These are phyloP conservation scores for Blastocystis sp. DNA, from an alignment of 352 stramenopile genomes.

Conservation along the genomic window DNA sequence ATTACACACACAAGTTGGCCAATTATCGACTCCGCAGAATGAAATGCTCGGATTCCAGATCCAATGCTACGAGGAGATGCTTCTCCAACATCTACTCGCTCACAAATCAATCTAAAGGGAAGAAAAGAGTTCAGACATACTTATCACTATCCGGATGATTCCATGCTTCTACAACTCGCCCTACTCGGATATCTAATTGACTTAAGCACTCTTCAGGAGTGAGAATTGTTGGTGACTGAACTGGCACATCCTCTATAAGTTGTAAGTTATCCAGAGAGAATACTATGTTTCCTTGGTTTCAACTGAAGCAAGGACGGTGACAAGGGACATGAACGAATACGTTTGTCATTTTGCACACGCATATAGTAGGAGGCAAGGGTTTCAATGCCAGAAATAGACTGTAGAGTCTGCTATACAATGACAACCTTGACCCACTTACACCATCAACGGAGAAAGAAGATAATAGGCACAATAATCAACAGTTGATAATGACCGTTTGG, in stretches of 20 bases:
- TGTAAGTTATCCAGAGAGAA: neutral
- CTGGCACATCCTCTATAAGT: neutral
- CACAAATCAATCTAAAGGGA: slow-evolving; percentile 79
- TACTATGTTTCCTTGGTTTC: slow-evolving; percentile 21
- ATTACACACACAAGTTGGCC: slow-evolving; percentile 80
- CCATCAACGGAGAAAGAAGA: slow-evolving; percentile 17
- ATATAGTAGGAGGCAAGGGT: slow-evolving; percentile 28
- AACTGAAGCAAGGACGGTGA: neutral
- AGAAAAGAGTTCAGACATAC: slow-evolving; percentile 68
- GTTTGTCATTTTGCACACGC: slow-evolving; percentile 30
- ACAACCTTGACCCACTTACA: neutral
- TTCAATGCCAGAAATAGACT: neutral
- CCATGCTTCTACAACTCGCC: slow-evolving; percentile 85
- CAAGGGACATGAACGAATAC: neutral
- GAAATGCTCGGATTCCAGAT: slow-evolving; percentile 70
- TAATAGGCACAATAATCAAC: slow-evolving; percentile 51
- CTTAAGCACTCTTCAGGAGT: slow-evolving; percentile 73
- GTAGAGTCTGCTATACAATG: neutral
- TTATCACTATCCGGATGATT: slow-evolving; percentile 85
- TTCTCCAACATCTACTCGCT: slow-evolving; percentile 86
- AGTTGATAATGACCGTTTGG: neutral
- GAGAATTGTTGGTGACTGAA: neutral
- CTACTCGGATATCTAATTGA: slow-evolving; percentile 86
- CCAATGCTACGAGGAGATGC: slow-evolving; percentile 80
- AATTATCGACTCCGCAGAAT: slow-evolving; percentile 67